Evolutionary conservation across 2,329 filamentous ascomycete genomes (phyloP).

Genomic region (Exutisphaerella laricina): DNA sequence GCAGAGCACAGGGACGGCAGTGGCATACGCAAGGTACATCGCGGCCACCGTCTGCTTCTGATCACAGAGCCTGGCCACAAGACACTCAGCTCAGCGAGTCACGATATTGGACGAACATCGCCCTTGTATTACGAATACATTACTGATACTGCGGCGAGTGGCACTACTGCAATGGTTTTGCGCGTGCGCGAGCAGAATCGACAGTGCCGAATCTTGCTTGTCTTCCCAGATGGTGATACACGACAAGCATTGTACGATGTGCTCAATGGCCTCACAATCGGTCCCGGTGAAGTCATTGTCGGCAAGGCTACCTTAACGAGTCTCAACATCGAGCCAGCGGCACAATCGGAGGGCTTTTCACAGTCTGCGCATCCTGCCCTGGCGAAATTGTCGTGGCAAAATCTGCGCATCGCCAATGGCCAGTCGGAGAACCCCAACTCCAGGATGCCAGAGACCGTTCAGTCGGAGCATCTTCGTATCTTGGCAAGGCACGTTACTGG

Average conservation of each 20-base stretch:
- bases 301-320: constrained; percentile 62
- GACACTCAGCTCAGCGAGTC: constrained; percentile 69
- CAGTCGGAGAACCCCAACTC: constrained; percentile 52
- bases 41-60: constrained; percentile 72
- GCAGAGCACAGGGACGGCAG: constrained; percentile 65
- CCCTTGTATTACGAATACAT: constrained; percentile 76
- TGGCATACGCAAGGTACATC: constrained; percentile 66
- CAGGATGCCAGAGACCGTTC: constrained; percentile 60
- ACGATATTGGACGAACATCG: constrained; percentile 58
- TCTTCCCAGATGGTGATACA: constrained; percentile 68
- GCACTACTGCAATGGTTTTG: constrained; percentile 65
- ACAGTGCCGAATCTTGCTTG: constrained; percentile 67
- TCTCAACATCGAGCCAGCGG: constrained; percentile 57
- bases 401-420: constrained; percentile 66
- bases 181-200: constrained; percentile 61
- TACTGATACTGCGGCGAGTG: constrained; percentile 49
- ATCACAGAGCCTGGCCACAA: constrained; percentile 73
- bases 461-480: constrained; percentile 70
- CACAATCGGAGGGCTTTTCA: constrained; percentile 43
- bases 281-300: constrained; percentile 63
- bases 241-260: constrained; percentile 66
- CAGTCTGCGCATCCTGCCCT: constrained; percentile 38
- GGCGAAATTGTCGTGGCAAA: constrained; percentile 55
- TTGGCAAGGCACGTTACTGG: constrained; percentile 68
- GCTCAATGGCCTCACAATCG: constrained; percentile 65